phyloP scores from a whole-genome alignment of 768 basidiomycete species.

The Arthromyces matolae region DNA sequence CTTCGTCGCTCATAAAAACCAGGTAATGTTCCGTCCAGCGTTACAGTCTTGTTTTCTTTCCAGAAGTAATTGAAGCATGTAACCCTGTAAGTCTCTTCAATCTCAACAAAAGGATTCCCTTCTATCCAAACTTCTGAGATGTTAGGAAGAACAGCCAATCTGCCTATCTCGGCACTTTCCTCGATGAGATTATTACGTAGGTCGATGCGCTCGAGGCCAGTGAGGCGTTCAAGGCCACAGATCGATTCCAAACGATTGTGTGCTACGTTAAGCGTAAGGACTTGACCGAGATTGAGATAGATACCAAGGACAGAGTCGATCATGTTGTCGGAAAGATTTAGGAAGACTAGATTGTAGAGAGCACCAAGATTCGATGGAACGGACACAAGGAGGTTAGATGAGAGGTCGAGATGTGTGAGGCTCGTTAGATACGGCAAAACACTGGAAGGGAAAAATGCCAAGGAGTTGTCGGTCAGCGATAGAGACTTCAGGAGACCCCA shows the following conservation, averaged over 20 bases:
- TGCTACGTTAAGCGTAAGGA: slow-evolving; percentile 76
- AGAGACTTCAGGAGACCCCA: slow-evolving; percentile 79
- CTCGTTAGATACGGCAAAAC: slow-evolving; percentile 64
- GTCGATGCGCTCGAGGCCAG: slow-evolving; percentile 81
- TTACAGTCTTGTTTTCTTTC: slow-evolving; percentile 75
- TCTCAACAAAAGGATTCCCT: slow-evolving; percentile 77
- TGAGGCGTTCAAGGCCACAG: slow-evolving; percentile 88
- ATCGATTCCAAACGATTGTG: slow-evolving; percentile 91
- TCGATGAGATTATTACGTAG: slow-evolving; percentile 74
- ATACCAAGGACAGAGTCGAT: slow-evolving; percentile 93
- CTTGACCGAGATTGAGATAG: slow-evolving; percentile 73
- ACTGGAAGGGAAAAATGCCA: slow-evolving; percentile 75
- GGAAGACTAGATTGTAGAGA: slow-evolving; percentile 79
- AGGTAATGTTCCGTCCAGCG: slow-evolving; percentile 71
- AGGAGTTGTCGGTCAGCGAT: slow-evolving; percentile 72
- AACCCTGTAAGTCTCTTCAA: slow-evolving; percentile 71
- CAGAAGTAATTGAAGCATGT: slow-evolving; percentile 82
- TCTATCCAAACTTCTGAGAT: slow-evolving; percentile 79
- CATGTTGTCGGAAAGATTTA: slow-evolving; percentile 97
- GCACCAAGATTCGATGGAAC: slow-evolving; percentile 73
- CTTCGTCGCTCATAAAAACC: slow-evolving; percentile 69
- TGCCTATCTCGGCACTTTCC: slow-evolving; percentile 81
- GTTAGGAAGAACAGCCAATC: slow-evolving; percentile 76
- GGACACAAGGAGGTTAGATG: slow-evolving; percentile 86
- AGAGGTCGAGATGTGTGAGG: slow-evolving; percentile 82